Evolutionary conservation across 1,284 basidiomycete genomes (phyloP), one percentile per base, ranked within the genome.

Genomic region (Puccinia sorghi): DNA sequence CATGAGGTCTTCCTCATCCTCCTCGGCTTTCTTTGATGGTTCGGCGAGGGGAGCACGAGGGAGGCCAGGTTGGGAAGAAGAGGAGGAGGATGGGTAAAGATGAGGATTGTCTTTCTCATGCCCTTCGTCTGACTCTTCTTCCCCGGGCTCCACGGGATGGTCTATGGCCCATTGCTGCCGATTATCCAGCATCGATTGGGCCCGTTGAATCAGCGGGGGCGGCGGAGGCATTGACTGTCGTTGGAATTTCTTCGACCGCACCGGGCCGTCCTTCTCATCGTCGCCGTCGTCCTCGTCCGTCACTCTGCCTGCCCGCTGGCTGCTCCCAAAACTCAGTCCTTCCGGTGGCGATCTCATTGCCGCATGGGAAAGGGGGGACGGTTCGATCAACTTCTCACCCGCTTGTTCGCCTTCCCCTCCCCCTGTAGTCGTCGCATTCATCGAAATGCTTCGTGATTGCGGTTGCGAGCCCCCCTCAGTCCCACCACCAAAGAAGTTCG

Each of bases 81-180:
- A 43, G 66, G 46, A 41, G 3, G n/a, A 43, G 66, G 7, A 1
- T 27, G 56, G 22, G 13, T 43, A 13, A 15, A 9, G 9, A 12
- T 37, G 32, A 39, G 32, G 17, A 50, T 73, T 43, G 2, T 7
- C 41, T 46, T 46, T 46, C 41, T 32, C 17, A 9, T 63, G 15
- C 37, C 43, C 72, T 8, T 37, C 43, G 27, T 59, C 27, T 39
- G 41, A 41, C 22, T 93, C 92, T 66, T 90, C 89, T 27, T 90
- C 91, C 63, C 92, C 91, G 17, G 90, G 91, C 81, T 93, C 92
- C 77, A 90, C 90, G 4, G 90, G 92, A 84, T 94, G 92, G 83
- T 97, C 94, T 81, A 97, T 96, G 2, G 93, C 93, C 84, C 97
- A 97, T 80, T 91, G 90, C 50, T 92, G 93, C 67, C 94, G 87